Conservation (phyloP, 2,329 filamentous ascomycete genomes). For the Cordyceps cateniannulata region DNA sequence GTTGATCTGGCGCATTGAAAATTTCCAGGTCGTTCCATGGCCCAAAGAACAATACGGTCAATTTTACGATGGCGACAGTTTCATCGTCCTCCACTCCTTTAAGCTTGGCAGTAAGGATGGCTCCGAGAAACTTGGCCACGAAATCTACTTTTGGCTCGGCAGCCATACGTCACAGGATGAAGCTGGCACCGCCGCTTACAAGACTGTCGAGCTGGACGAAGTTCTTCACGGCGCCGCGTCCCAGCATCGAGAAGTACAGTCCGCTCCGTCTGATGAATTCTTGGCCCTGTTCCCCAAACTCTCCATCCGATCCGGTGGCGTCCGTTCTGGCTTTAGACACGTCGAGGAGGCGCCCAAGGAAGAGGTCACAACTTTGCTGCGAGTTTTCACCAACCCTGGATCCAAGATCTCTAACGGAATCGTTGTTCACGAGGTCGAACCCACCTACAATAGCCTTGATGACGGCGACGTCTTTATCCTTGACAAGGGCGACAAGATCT, state of each 20-base stretch:
- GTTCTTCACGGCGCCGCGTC: constrained; percentile 55
- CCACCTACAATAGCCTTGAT: constrained; percentile 55
- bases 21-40: constrained; percentile 59
- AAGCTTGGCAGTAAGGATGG: constrained; percentile 40
- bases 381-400: constrained; percentile 55
- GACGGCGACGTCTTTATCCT: constrained; percentile 61
- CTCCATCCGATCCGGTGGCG: constrained; percentile 54
- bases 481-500: constrained; percentile 57
- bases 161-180: constrained; percentile 61
- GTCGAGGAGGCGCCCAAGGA: constrained; percentile 42
- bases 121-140: constrained; percentile 45
- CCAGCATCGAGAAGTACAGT: constrained; percentile 60
- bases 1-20: constrained; percentile 59
- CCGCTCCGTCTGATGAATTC: constrained; percentile 53
- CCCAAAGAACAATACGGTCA: constrained; percentile 49
- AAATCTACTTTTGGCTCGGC: constrained; percentile 67
- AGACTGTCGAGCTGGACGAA: constrained; percentile 64
- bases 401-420: constrained; percentile 37
- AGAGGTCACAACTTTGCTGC: constrained; percentile 47
- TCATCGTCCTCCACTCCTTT: constrained; percentile 57
- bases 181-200: constrained; percentile 62
- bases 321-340: constrained; percentile 56
- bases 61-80: constrained; percentile 64
- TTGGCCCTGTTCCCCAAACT: constrained; percentile 53
- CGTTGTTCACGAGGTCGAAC: constrained; percentile 58